Conservation (phyloP, 2,329 filamentous ascomycete species). For the Aspergillus fumigatus region DNA sequence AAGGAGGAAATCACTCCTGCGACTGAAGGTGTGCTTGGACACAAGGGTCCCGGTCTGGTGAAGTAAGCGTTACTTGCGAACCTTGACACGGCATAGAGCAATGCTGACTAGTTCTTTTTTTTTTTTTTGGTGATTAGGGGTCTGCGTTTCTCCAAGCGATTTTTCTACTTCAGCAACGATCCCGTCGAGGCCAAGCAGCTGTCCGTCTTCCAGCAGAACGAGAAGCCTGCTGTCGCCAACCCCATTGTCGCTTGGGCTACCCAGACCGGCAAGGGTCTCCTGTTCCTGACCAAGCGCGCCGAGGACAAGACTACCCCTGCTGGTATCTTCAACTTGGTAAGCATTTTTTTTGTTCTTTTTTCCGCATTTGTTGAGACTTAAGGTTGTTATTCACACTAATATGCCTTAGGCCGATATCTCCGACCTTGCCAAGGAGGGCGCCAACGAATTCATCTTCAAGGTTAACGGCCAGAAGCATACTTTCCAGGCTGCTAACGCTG, state of each 20-base stretch:
- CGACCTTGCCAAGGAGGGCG: conserved; percentile 71
- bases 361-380: too few relatives aligned
- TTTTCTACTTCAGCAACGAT: conserved; percentile 80
- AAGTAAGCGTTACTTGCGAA: conserved; percentile 60
- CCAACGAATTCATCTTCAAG: conserved; percentile 80
- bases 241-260: conserved; percentile 82
- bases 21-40: conserved; percentile 77
- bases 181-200: conserved; percentile 71
- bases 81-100: not conserved
- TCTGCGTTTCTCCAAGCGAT: conserved; percentile 85
- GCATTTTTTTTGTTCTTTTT: conserved; percentile 33
- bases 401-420: conserved; percentile 55
- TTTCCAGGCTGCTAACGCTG: conserved; percentile 72
- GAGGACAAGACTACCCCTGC: conserved; percentile 76
- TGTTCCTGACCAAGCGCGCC: conserved; percentile 83
- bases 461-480: conserved; percentile 84
- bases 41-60: conserved; percentile 84
- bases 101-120: conserved; percentile 5
- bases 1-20: conserved; percentile 59
- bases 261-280: conserved; percentile 89
- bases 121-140: conserved; percentile 54
- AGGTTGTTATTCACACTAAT: conserved; percentile 13
- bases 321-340: conserved; percentile 80
- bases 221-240: conserved; percentile 78
- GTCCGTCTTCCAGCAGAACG: conserved; percentile 72